Evolutionary conservation across 2,329 filamentous ascomycete genomes (phyloP), one percentile per base, ranked within the genome.

Genomic region (Alternaria viburni): DNA sequence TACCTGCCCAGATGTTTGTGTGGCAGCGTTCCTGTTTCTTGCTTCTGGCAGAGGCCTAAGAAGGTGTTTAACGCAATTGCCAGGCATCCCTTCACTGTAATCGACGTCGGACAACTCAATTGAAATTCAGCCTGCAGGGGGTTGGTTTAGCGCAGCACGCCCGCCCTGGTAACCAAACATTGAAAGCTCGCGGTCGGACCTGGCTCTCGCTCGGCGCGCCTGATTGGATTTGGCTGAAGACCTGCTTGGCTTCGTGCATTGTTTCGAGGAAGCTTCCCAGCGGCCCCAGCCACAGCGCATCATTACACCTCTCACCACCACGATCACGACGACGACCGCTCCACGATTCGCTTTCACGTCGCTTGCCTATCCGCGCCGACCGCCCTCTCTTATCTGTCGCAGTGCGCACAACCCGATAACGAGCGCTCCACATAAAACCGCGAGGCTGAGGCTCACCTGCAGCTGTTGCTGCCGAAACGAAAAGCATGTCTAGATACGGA

Each of bases 401-500:
- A 46, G 44, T 52, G 52, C 47, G 57, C 49, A 30, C 57, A 36
- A 36, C 52, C 55, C 30, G 59, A 47, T 64, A 49, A 43, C 60
- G 60, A 59, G 61, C 50, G 62, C 65, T 69, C 64, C 59, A 57
- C 69, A 62, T 56, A 60, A 60, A 25, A 59, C 50, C 62, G 47
- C 73, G 60, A 71, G 68, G 72, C 72, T 72, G 71, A 68, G 74
- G 71, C 69, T 70, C 68, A 57, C 65, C 46, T 52, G 56, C 69
- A 62, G 47, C 44, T 46, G 11, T 46, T 46, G 44, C 44, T 21
- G 19, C 44, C 19, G 49, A 62, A 68, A 61, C 65, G 61, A 61
- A 67, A 65, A 69, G 69, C 72, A 80, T 47, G 65, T 69, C 56
- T 80, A 36, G 49, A 23, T 52, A 79, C 66, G 78, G 78, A 57